These are phyloP conservation scores for Hydnomerulius pinastri DNA, from an alignment of 768 basidiomycete species.

Conservation along the genomic window DNA sequence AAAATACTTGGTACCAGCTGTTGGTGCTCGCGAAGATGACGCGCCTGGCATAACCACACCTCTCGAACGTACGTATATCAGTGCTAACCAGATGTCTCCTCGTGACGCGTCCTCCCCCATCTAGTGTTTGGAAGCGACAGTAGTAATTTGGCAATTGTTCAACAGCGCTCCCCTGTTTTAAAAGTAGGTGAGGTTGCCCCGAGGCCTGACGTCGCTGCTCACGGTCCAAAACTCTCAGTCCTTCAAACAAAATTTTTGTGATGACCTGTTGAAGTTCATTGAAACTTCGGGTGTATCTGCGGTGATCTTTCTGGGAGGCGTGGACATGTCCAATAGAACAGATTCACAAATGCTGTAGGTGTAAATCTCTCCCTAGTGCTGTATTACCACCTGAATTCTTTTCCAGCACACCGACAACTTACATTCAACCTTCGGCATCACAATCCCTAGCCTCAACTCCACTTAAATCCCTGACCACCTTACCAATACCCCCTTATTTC, in stretches of 20 bases:
- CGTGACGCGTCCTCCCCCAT: constrained; percentile 1
- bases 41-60: constrained; percentile 67
- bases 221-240: constrained; percentile 40
- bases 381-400: neutral
- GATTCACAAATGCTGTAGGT: constrained; percentile 77
- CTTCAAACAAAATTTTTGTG: constrained; percentile 67
- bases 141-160: constrained; percentile 58
- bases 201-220: neutral
- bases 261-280: constrained; percentile 59
- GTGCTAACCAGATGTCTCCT: neutral
- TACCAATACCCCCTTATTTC: constrained; percentile 58
- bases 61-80: constrained; percentile 61
- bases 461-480: constrained; percentile 41
- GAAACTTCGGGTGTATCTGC: constrained; percentile 47
- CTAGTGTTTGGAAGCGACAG: constrained; percentile 65
- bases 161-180: constrained; percentile 78
- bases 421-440: constrained; percentile 47
- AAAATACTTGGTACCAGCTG: constrained; percentile 65
- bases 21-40: constrained; percentile 68
- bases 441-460: constrained; percentile 46
- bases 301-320: constrained; percentile 68
- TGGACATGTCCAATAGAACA: constrained; percentile 73
- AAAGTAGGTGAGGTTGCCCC: constrained; percentile 49
- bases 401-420: constrained; percentile 65
- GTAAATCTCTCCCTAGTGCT: constrained; percentile 21